Conservation (phyloP, 305 asterid genomes). For the Ilex paraguariensis region DNA sequence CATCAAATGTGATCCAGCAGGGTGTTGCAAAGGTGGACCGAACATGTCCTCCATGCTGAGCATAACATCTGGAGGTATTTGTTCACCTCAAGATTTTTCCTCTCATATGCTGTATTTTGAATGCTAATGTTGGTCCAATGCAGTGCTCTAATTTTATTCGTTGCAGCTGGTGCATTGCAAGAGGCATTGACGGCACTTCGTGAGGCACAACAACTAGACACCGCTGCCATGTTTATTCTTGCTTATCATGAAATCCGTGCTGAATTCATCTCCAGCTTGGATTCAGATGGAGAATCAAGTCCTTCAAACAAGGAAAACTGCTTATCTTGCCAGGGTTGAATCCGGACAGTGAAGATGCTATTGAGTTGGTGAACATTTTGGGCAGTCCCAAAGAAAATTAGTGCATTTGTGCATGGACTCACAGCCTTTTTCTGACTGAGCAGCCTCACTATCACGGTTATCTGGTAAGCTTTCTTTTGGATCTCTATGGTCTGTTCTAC, state of each 20-base stretch:
- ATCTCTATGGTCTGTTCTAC: too few species aligned
- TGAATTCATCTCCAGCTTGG: constrained; percentile 53
- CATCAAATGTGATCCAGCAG: constrained; percentile 26
- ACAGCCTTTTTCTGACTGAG: constrained; percentile 69
- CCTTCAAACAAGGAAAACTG: constrained; percentile 40
- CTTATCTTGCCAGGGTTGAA: constrained; percentile 53
- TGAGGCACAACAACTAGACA: constrained; percentile 84
- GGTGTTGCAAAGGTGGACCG: constrained; percentile 98
- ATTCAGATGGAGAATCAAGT: constrained; percentile 51
- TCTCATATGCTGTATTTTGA: background rate
- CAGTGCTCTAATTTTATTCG: constrained; percentile 90
- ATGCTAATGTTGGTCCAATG: constrained; percentile 16
- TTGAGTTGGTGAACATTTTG: constrained; percentile 79
- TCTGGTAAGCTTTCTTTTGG: too few species aligned
- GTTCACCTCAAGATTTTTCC: background rate
- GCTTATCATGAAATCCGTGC: constrained; percentile 75
- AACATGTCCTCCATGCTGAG: constrained; percentile 71
- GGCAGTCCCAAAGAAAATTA: constrained; percentile 83
- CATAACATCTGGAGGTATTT: constrained; percentile 94
- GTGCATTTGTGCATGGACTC: constrained; percentile 96
- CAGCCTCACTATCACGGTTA: background rate
- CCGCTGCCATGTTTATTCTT: constrained; percentile 91
- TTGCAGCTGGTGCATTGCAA: constrained; percentile 92
- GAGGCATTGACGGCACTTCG: constrained; percentile 95
- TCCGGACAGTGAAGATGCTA: constrained; percentile 74